Conservation (phyloP, 2,329 filamentous ascomycete genomes). For the Talaromyces verruculosus region DNA sequence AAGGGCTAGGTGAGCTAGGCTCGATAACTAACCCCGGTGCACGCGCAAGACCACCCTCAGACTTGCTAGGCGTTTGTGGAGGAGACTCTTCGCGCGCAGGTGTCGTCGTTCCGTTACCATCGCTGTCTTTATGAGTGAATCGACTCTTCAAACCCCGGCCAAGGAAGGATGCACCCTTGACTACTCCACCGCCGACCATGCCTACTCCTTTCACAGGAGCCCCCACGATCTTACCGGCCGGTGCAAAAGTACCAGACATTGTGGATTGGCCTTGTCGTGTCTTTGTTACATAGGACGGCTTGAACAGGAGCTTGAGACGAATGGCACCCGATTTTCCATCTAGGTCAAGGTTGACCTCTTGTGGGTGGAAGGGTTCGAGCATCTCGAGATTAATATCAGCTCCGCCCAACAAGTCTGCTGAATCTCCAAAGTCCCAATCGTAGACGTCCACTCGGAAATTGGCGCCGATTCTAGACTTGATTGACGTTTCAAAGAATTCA, state of each 20-base stretch:
- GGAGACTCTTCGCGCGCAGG: constrained; percentile 26
- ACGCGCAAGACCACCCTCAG: constrained; percentile 24
- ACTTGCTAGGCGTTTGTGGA: constrained; percentile 23
- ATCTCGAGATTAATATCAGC: constrained; percentile 72
- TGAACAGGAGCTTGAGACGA: constrained; percentile 83
- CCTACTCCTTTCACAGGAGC: constrained; percentile 92
- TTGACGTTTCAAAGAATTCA: constrained; percentile 82
- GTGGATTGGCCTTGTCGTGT: constrained; percentile 87
- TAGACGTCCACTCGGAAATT: constrained; percentile 81
- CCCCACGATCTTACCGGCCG: constrained; percentile 85
- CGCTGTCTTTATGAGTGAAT: constrained; percentile 44
- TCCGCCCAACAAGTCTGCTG: constrained; percentile 84
- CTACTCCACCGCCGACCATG: constrained; percentile 76
- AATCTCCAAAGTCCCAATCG: constrained; percentile 96
- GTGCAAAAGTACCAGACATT: constrained; percentile 84
- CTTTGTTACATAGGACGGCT: constrained; percentile 84
- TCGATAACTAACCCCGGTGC: constrained; percentile 34
- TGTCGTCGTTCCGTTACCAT: constrained; percentile 21
- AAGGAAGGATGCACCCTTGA: constrained; percentile 87
- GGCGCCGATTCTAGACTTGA: constrained; percentile 81
- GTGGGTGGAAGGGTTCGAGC: constrained; percentile 80
- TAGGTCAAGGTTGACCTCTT: constrained; percentile 71
- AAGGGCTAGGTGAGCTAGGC: constrained; percentile 25
- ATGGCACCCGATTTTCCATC: constrained; percentile 88
- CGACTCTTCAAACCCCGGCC: constrained; percentile 71